Conservation (phyloP, 805 yeast genomes). For the Pichia rugopelliculosa region DNA sequence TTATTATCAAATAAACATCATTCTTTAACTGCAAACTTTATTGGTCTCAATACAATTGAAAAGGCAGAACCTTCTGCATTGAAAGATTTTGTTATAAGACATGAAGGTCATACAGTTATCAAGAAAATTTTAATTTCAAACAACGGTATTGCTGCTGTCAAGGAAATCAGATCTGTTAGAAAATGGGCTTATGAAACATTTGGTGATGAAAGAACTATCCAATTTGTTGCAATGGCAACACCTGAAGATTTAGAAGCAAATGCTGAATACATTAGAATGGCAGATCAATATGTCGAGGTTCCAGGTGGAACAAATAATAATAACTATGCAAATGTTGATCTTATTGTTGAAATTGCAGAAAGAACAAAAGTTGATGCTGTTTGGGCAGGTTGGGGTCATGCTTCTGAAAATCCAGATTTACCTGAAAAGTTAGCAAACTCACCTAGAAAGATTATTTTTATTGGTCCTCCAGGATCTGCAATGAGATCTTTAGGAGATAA, state of each 20-base stretch:
- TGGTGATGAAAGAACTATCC: conserved; percentile 88
- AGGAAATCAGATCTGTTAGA: conserved; percentile 93
- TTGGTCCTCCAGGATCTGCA: conserved; percentile 99
- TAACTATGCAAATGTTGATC: conserved; percentile 95
- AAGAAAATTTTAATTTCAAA: conserved; percentile 87
- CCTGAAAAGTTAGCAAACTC: conserved; percentile 95
- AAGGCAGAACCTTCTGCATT: conserved; percentile 71
- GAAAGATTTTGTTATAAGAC: conserved; percentile 74
- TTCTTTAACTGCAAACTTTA: conserved; percentile 61
- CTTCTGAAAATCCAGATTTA: conserved; percentile 93
- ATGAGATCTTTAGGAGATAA: conserved; percentile 99
- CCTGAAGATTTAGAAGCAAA: conserved; percentile 98
- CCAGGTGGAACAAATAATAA: conserved; percentile 99
- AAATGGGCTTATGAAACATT: conserved; percentile 99
- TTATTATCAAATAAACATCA: conserved; percentile 18
- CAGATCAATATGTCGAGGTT: conserved; percentile 95
- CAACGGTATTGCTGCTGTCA: conserved; percentile 99
- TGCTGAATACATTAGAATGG: conserved; percentile 98
- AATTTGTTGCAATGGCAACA: conserved; percentile 97
- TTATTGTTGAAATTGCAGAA: conserved; percentile 95
- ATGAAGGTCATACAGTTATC: conserved; percentile 94
- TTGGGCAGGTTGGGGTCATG: conserved; percentile 99
- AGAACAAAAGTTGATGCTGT: conserved; percentile 96
- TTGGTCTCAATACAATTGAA: conserved; percentile 73
- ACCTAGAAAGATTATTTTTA: conserved; percentile 81